Evolutionary conservation across 108 stramenopile species (phyloP).

Genomic region (Cyclotella kingstonii): DNA sequence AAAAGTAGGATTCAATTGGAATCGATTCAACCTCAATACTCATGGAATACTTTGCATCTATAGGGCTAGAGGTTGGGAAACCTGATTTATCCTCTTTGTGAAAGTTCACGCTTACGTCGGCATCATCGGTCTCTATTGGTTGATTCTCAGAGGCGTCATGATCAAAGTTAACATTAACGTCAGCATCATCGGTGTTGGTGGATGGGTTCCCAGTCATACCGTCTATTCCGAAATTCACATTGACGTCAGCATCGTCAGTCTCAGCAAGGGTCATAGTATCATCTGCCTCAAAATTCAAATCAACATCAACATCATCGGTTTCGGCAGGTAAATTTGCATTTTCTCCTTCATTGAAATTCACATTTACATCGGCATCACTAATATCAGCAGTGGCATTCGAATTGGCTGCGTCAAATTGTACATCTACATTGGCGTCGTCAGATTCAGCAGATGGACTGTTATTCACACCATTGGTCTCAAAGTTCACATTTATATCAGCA

Average conservation of each 20-base stretch:
- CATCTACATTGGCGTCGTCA: neutral
- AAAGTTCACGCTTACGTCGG: neutral
- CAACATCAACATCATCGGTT: slow-evolving; percentile 12
- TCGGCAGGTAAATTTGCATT: neutral
- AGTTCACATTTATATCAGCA: neutral
- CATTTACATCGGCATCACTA: slow-evolving; percentile 7
- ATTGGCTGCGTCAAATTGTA: neutral
- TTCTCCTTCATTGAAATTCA: slow-evolving; percentile 19
- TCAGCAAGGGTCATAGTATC: neutral
- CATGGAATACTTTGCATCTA: neutral
- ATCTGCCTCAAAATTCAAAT: slow-evolving; percentile 12
- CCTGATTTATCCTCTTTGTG: neutral
- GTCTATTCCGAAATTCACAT: neutral
- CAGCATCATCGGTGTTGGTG: neutral
- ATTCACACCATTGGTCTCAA: slow-evolving; percentile 9
- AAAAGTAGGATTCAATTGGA: slow-evolving; percentile 41
- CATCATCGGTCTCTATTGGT: neutral
- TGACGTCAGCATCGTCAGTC: neutral
- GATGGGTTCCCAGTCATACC: neutral
- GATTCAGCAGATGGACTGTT: neutral
- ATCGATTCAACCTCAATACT: slow-evolving; percentile 11
- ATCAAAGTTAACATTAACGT: slow-evolving; percentile 3
- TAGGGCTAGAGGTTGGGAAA: neutral
- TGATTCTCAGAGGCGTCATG: slow-evolving; percentile 8
- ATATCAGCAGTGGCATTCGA: too few species aligned